phyloP scores from a whole-genome alignment of 2,329 filamentous ascomycete genomes.

The Colletotrichum incanum region DNA sequence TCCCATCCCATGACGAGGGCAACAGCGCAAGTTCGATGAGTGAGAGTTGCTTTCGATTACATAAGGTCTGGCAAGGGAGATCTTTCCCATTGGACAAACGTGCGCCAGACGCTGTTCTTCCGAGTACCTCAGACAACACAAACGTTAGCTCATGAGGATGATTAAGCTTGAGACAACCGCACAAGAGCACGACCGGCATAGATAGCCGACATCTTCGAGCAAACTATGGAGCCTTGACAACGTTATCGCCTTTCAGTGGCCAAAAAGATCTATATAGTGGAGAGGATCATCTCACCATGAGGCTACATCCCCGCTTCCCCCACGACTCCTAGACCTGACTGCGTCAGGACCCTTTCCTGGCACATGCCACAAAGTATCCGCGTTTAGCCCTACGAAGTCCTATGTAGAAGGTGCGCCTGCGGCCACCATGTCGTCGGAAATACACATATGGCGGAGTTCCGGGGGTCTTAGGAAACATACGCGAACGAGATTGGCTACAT shows the following conservation, averaged over 20 bases:
- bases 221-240: background rate
- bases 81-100: background rate
- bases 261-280: constrained; percentile 14
- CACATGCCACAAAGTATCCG: background rate
- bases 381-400: constrained; percentile 23
- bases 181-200: constrained; percentile 14
- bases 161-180: constrained; percentile 2
- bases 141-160: background rate
- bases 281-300: constrained; percentile 8
- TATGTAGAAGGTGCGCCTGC: background rate
- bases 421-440: background rate
- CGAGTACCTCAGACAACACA: background rate
- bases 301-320: constrained; percentile 12
- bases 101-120: background rate
- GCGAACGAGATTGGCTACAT: constrained; percentile 2
- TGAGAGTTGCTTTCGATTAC: background rate
- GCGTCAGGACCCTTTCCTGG: constrained; percentile 8
- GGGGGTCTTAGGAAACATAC: background rate
- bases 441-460: constrained; percentile 4
- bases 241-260: constrained; percentile 4
- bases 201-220: constrained; percentile 16
- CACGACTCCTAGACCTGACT: constrained; percentile 9
- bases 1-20: too few relatives aligned
- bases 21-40: background rate
- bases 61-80: background rate